phyloP scores from a whole-genome alignment of 164 flowering plant species.

The Vitis vinifera region ASM3070453v1 NC_081814.1:12589001-12589500 shows the following conservation, averaged over 20 bases:
- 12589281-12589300: background rate
- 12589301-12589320: too few relatives aligned
- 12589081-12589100: constrained; percentile 11
- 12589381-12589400: too few relatives aligned
- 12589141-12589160: constrained; percentile 89
- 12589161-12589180: constrained; percentile 91
- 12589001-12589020: background rate
- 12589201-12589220: constrained; percentile 95
- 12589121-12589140: constrained; percentile 96
- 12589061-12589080: too few relatives aligned
- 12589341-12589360: too few relatives aligned
- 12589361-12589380: too few relatives aligned
- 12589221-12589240: background rate
- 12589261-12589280: background rate
- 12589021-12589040: background rate
- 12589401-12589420: too few relatives aligned
- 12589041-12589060: background rate
- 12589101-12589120: constrained; percentile 93
- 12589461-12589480: too few relatives aligned
- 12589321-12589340: too few relatives aligned
- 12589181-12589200: constrained; percentile 94
- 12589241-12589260: background rate
- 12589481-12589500: too few relatives aligned
- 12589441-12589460: too few relatives aligned
- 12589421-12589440: too few relatives aligned